These are phyloP conservation scores for Pichia ethanolica DNA, from an alignment of 805 yeast genomes.

Conservation along the genomic window DNA sequence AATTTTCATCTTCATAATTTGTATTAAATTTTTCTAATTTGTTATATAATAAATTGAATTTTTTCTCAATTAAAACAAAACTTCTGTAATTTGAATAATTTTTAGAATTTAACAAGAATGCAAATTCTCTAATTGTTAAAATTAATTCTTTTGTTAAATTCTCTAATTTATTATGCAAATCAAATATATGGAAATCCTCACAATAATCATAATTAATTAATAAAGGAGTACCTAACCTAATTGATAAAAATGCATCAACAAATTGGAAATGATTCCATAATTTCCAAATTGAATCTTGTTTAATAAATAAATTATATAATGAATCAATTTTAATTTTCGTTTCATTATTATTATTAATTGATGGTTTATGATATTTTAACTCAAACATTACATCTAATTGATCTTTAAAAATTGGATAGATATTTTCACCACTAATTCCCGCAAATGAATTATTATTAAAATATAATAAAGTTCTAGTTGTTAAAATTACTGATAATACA, in stretches of 20 bases:
- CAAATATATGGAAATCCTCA: not conserved
- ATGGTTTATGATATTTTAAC: slow-evolving; percentile 8
- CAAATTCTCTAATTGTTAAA: not conserved
- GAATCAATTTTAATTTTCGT: not conserved
- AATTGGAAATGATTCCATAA: slow-evolving; percentile 9
- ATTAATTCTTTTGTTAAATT: not conserved
- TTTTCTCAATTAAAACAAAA: not conserved
- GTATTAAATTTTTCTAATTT: not conserved
- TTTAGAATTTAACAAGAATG: not conserved
- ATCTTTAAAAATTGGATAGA: slow-evolving; percentile 6
- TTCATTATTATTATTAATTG: not conserved
- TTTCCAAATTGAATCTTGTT: not conserved
- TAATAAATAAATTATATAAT: not conserved
- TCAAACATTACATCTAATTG: slow-evolving; percentile 2
- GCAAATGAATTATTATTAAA: not conserved
- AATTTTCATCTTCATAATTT: not conserved
- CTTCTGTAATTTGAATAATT: not conserved
- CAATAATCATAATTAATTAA: slow-evolving; percentile 10
- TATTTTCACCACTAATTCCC: not conserved
- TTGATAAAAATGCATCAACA: slow-evolving; percentile 8
- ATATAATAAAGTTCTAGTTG: not conserved
- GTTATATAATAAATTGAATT: not conserved
- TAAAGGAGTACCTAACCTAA: slow-evolving; percentile 9
- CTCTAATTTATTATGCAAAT: not conserved
- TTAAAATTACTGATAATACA: not conserved